Base-by-base conservation (phyloP, 2,329 filamentous ascomycete genomes). In the Scleromitrula shiraiana region DNA sequence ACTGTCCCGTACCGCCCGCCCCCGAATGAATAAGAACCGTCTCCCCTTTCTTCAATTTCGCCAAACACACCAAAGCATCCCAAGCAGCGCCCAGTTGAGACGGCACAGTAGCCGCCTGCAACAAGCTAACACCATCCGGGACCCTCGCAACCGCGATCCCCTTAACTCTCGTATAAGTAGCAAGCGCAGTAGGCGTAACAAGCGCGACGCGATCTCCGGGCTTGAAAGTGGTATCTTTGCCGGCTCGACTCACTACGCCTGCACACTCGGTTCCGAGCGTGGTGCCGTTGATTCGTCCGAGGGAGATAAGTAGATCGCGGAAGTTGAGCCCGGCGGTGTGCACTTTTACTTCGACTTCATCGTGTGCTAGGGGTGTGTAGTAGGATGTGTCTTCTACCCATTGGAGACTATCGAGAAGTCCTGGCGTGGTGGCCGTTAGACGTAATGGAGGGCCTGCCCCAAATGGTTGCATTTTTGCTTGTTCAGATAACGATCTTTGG, bases 11-110 rank as follows among this genome's bases (percentile, higher is more conserved):
- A 2, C 53, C 61, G 5, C 64, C 62, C 2, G 62, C 51, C 1
- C 52, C 66, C 2, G 54, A 41, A 40, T 67, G 65, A 0, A 68
- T 60, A 17, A 68, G 47, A 1, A 67, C 49, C 0, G 54, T 53
- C 29, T 68, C 59, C 0, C 45, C 42, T 15, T 33, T 20, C 15
- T 39, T 33, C 5, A 59, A 12, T 7, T 40, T 36, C 8, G 56
- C 58, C 9, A 54, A 10, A 26, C 50, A 15, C 8, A 46, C 17
- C 2, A 63, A 50, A 24, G 45, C 50, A 46, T 58, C 49, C 24
- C 45, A 49, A 9, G 58, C 55, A 7, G 60, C 58, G 7, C 23
- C 32, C 15, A 46, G 58, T 17, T 40, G 42, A 10, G 54, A 14
- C 0, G 55, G 54, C 7, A 57, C 20, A 9, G 67, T 53, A n/a